Conservation (phyloP, 2,329 filamentous ascomycete species). For the Colletotrichum orchidophilum region DNA sequence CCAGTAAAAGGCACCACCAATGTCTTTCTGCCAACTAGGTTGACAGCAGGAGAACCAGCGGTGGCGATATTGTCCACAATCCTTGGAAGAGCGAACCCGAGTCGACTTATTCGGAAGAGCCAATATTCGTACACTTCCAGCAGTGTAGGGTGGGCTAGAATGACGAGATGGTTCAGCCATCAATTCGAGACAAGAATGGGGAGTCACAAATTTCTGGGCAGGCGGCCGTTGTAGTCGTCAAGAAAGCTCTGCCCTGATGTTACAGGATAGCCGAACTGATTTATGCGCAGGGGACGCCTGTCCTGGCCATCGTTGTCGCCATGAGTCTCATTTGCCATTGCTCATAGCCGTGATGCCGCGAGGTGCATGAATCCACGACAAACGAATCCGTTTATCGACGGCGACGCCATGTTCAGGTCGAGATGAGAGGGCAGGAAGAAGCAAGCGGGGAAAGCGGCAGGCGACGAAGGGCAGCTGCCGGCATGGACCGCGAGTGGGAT, state of each 20-base stretch:
- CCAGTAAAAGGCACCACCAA: neutral
- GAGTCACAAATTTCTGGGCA: neutral
- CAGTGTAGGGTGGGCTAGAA: constrained; percentile 3
- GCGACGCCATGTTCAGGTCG: neutral
- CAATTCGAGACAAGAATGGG: constrained; percentile 5
- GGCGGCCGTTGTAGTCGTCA: neutral
- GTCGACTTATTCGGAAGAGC: neutral
- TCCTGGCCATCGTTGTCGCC: neutral
- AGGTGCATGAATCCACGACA: neutral
- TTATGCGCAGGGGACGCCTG: constrained; percentile 18
- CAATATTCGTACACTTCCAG: neutral
- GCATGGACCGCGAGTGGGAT: neutral
- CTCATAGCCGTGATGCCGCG: neutral
- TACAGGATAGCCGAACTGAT: neutral
- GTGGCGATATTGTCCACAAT: too few species aligned
- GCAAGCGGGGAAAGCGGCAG: neutral
- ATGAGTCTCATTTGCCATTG: neutral
- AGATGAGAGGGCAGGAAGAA: neutral
- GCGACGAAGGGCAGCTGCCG: neutral
- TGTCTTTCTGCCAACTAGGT: neutral
- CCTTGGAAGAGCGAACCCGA: too few species aligned
- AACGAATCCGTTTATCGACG: neutral
- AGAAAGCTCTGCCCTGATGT: neutral
- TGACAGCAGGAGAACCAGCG: too few species aligned
- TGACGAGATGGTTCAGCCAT: constrained; percentile 6